These are phyloP conservation scores for Trametes villosa DNA, from an alignment of 768 basidiomycete genomes.

Conservation along the genomic window DNA sequence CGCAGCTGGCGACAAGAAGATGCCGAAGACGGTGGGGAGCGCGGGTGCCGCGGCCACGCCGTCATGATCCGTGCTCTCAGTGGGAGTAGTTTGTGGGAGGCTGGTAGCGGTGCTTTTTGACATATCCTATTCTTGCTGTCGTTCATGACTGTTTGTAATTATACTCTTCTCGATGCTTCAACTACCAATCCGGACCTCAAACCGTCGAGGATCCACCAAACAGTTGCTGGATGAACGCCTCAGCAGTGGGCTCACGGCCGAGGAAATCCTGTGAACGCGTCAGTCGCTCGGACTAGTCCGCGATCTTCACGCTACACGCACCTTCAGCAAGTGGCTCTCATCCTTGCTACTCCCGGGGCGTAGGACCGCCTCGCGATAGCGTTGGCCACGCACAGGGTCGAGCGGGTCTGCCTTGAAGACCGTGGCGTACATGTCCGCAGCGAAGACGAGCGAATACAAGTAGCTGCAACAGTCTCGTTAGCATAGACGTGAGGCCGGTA, in stretches of 20 bases:
- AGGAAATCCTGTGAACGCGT: conserved; percentile 63
- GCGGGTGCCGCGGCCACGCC: conserved; percentile 24
- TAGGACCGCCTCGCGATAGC: conserved; percentile 78
- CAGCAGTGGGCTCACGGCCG: conserved; percentile 71
- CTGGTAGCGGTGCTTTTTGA: no score
- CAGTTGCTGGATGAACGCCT: conserved; percentile 72
- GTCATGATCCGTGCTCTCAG: background rate
- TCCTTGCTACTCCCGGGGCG: conserved; percentile 76
- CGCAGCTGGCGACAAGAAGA: conserved; percentile 84
- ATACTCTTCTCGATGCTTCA: no score
- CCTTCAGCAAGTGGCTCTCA: conserved; percentile 78
- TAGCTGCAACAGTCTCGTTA: conserved; percentile 33
- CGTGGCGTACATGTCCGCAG: conserved; percentile 65
- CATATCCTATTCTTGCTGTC: no score
- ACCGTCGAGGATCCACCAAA: no score
- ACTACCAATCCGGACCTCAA: no score
- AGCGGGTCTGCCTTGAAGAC: conserved; percentile 82
- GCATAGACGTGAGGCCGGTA: background rate
- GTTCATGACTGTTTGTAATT: no score
- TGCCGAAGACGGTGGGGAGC: conserved; percentile 78
- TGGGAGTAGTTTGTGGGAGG: no score
- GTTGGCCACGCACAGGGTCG: conserved; percentile 63
- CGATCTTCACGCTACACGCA: conserved; percentile 28
- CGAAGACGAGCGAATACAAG: conserved; percentile 74
- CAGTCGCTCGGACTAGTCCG: no score